Evolutionary conservation across 2,329 filamentous ascomycete genomes (phyloP), one percentile per base, ranked within the genome.

Genomic region (Xylariaceae sp.): DNA sequence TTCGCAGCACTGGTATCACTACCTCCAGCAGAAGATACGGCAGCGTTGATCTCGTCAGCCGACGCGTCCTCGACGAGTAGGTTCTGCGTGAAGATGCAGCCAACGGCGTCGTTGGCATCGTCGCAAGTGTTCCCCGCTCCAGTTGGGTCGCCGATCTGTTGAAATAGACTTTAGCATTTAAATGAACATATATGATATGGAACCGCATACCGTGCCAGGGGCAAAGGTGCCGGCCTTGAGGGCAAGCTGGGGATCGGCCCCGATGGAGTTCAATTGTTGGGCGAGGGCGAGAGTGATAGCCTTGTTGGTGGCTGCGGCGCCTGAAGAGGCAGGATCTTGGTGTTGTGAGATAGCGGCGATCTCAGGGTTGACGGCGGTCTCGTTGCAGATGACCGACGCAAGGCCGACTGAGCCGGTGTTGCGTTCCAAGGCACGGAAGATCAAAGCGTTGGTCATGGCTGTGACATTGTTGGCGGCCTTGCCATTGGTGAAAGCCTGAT

Each of bases 281-380:
- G 82, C 82, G 3, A 85, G 68, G 36, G 72, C 73, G 6, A 83
- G 68, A 37, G 78, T 74, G 53, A 85, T 77, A 27, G 70, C 68
- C 68, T 83, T 83, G 71, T 86, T 86, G 38, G 70, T 66, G 1
- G 62, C 73, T 12, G 74, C 72, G 11, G 81, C 78, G 34, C 73
- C 74, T 3, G 71, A 59, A 1, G 78, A 78, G 17, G 82, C 83
- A 22, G 83, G 80, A 61, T 86, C 83, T 66, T 86, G 82, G 65
- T 86, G 82, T 65, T 84, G 80, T 43, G 71, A 66, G 48, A 86
- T 62, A 35, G 79, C 79, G 22, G 72, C 76, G 56, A 86, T 83
- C 67, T 86, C 82, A 3, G 82, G 74, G 66, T 86, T 86, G 47
- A 71, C 69, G 14, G 82, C 78, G 33, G 65, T 69, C 57, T 79